phyloP scores from a whole-genome alignment of 139 green algal genomes.

The Volvox reticuliferus region DNA sequence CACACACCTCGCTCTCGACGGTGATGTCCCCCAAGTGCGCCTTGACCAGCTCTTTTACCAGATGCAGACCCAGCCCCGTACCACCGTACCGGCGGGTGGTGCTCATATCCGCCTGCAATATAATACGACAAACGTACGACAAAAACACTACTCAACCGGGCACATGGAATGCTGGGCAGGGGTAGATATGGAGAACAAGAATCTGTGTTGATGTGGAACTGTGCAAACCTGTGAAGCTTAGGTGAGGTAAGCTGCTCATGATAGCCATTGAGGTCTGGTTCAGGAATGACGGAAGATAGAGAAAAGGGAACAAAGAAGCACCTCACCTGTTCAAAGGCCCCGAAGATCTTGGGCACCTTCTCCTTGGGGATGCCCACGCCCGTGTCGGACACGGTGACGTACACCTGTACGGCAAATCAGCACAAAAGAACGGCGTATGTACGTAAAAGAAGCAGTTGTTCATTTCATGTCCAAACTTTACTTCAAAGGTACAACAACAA shows the following conservation, averaged over 20 bases:
- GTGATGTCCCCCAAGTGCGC: conserved; percentile 49
- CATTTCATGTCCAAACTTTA: no score
- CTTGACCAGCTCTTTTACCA: conserved; percentile 66
- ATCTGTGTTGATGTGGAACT: no score
- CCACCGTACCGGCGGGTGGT: conserved; percentile 61
- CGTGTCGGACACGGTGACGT: conserved; percentile 49
- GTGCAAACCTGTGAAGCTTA: no score
- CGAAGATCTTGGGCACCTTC: conserved; percentile 56
- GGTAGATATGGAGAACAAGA: no score
- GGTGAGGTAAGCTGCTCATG: no score
- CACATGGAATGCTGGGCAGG: no score
- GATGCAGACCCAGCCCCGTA: conserved; percentile 75
- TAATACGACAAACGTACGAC: background rate
- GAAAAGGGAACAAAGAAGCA: no score
- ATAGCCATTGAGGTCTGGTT: no score
- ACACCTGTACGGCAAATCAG: conserved; percentile 32
- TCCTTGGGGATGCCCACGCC: conserved; percentile 58
- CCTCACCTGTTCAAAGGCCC: conserved; percentile 56
- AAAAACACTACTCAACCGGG: background rate
- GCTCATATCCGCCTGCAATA: conserved; percentile 52
- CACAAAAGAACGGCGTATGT: no score
- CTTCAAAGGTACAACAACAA: no score
- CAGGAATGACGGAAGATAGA: no score
- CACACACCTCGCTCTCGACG: conserved; percentile 50
- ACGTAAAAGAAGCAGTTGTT: no score